Base-by-base conservation (phyloP, 306 rosid species). In the Begonia loranthoides region DNA sequence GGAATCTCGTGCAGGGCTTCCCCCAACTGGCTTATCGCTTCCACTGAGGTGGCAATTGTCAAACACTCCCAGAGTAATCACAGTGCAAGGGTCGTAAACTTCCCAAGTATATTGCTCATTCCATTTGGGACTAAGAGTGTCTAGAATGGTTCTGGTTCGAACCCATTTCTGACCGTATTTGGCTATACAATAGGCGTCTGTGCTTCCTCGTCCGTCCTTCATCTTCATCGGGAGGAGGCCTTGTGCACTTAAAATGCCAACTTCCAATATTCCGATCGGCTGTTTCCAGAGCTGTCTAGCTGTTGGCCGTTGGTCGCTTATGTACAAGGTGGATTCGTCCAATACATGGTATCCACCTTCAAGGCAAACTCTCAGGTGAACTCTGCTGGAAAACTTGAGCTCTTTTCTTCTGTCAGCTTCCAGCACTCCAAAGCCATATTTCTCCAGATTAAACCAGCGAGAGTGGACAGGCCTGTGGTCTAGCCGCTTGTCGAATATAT, bases 271-370 rank as follows among this genome's bases (percentile, higher is more conserved):
- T 56, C 95, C 99, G 52, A 78, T 55, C 0, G 94, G 94, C 34
- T 74, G 86, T 67, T 90, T 90, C 99, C 99, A 90, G 0, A 90
- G 79, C 61, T 90, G 95, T 64, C 82, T 78, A n/a, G 94, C 76
- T 12, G 95, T 90, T 54, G 99, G 94, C 64, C 84, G 61, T 51
- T 85, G 94, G 56, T 90, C 99, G 58, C 94, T 85, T 17, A 79
- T 72, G 41, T 90, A 86, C 83, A 82, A 59, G 4, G 99, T 76
- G 53, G 99, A 86, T 63, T 90, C 99, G 51, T 90, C 95, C 15
- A 90, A 65, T 17, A 90, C 99, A 57, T 90, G 99, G 70, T 90
- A 90, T 50, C 99, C 99, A 53, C 97, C 97, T 72, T 85, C 97
- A 65, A 89, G 97, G 68, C 87, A 89, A 57, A 74, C 77, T 69